These are phyloP conservation scores for Yamadazyma dushanensis DNA, from an alignment of 1,139 yeast species.

Conservation along the genomic window DNA sequence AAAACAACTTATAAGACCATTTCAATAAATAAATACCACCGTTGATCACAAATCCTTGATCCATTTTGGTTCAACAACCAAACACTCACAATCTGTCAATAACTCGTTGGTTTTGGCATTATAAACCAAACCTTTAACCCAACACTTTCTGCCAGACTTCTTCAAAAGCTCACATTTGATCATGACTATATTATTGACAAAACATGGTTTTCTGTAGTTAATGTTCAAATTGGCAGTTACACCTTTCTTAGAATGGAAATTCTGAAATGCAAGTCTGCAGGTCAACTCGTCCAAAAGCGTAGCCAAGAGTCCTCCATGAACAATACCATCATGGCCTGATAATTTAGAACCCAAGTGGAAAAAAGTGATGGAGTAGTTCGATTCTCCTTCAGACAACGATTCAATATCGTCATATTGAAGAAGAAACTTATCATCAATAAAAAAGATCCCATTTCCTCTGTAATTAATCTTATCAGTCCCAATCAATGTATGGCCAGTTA, in stretches of 20 bases:
- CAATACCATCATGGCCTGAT: constrained; percentile 51
- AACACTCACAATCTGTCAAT: constrained; percentile 41
- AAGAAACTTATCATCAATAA: constrained; percentile 33
- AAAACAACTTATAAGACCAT: not conserved
- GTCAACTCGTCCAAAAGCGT: constrained; percentile 55
- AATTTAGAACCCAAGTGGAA: constrained; percentile 47
- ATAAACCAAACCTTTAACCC: constrained; percentile 42
- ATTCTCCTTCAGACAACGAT: constrained; percentile 13
- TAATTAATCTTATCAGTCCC: constrained; percentile 38
- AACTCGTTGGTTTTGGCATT: constrained; percentile 21
- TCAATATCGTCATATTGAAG: constrained; percentile 18
- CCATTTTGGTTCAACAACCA: constrained; percentile 51
- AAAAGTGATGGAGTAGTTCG: constrained; percentile 33
- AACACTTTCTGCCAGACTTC: constrained; percentile 44
- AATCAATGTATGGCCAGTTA: constrained; percentile 37
- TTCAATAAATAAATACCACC: constrained; percentile 3
- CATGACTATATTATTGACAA: constrained; percentile 32
- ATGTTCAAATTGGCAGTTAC: constrained; percentile 50
- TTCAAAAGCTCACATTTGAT: constrained; percentile 34
- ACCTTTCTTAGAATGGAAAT: constrained; percentile 41
- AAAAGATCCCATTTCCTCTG: constrained; percentile 37
- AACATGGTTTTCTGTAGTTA: constrained; percentile 41
- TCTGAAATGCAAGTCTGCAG: constrained; percentile 52
- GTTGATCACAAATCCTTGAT: constrained; percentile 35
- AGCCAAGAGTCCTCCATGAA: constrained; percentile 60